Evolutionary conservation across 495 filamentous ascomycete genomes (phyloP).

Genomic region (Trichoderma virens): DNA sequence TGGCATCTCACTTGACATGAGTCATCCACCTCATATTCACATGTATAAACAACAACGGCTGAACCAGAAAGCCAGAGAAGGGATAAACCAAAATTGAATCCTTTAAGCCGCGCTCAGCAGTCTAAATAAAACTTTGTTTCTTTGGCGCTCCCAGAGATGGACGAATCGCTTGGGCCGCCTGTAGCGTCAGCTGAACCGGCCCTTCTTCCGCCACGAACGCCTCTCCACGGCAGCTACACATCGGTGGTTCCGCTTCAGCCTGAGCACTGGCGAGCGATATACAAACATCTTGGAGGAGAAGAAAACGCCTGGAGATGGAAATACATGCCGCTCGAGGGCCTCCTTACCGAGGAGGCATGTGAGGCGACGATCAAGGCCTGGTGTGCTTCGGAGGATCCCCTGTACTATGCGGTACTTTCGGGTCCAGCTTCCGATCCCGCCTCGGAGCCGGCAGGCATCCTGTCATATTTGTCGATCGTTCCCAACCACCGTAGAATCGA

Average conservation of each 20-base stretch:
- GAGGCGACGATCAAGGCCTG: constrained; percentile 17
- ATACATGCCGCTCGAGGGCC: constrained; percentile 33
- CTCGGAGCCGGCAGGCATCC: constrained; percentile 26
- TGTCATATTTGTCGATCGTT: constrained; percentile 34
- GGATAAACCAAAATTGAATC: neutral
- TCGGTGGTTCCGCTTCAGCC: constrained; percentile 24
- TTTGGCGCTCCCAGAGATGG: neutral
- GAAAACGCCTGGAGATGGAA: constrained; percentile 27
- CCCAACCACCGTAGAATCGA: constrained; percentile 31
- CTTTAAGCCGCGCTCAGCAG: neutral
- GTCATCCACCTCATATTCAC: neutral
- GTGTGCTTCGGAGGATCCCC: constrained; percentile 28
- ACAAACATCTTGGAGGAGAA: constrained; percentile 21
- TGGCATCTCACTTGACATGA: neutral
- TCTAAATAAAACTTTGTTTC: neutral
- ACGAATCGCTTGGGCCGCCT: neutral
- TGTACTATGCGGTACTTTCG: constrained; percentile 9
- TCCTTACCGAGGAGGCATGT: constrained; percentile 19
- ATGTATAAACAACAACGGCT: neutral
- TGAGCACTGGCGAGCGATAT: constrained; percentile 30
- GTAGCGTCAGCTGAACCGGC: neutral
- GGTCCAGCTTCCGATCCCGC: constrained; percentile 6
- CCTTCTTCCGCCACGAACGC: constrained; percentile 11
- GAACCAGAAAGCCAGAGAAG: neutral
- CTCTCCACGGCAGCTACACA: constrained; percentile 26